Evolutionary conservation across 2,329 filamentous ascomycete species (phyloP), one percentile per base, ranked within the genome.

Genomic region (Colletotrichum sp.): DNA sequence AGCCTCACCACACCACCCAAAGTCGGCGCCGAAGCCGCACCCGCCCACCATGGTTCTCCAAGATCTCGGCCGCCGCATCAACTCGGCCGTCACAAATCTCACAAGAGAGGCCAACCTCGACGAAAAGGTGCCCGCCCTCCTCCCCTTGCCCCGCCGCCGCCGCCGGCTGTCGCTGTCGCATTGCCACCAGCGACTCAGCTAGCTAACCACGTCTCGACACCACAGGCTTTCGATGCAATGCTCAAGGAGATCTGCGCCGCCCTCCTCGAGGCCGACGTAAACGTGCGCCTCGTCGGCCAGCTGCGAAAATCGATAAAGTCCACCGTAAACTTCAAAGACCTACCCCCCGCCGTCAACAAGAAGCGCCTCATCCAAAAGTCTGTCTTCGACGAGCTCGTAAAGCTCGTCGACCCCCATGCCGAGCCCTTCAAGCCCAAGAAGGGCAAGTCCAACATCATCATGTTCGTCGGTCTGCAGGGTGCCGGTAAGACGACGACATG

Each of bases 391-490:
- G 96, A 99, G 85, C 93, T 99, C 68, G 96, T 99, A 79, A 94
- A 95, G 82, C 93, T 99, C 67, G 97, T 99, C 80, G 96, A 99
- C 82, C 97, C 97, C 30, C 96, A 99, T 86, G 94, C 95, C 81
- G 96, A 98, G 79, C 94, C 96, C 0, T 99, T 98, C 90, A 97
- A 98, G 85, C 96, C 96, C 26, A 98, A 98, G 88, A 99, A 99
- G 87, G 96, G 96, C 79, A 97, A 96, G 84, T 90, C 94, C 78
- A 99, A 98, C 85, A 95, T 99, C 83, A 98, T 99, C 86, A 99
- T 99, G 97, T 99, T 99, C 84, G 97, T 99, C 78, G 97, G 97
- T 87, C 90, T 99, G 65, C 97, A 99, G 86, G 97, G 97, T 89
- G 95, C 96, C 7, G 97, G 97, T 85, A 99, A 99, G 87, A 99